Base-by-base conservation (phyloP, 768 basidiomycete genomes). In the Lepiota subincarnata region DNA sequence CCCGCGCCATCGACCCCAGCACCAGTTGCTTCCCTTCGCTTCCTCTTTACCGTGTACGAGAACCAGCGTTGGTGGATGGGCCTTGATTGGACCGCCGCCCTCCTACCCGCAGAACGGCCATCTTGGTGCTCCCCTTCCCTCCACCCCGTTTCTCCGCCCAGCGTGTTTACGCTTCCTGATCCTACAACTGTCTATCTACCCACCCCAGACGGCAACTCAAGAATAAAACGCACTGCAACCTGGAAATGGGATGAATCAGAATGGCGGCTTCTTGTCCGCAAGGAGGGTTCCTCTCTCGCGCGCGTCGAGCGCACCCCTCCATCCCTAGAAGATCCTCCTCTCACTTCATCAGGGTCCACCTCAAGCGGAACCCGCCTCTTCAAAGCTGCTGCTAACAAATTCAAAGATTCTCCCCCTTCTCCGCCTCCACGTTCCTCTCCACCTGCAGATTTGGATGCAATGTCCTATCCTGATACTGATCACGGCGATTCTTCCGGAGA, bases 51-150 rank as follows among this genome's bases (percentile, higher is more conserved):
- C n/a, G 70, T 95, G 10, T 86, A 91, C 64, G 93, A 97, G 68
- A 96, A 96, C 68, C 93, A 97, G 70, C 80, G 94, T 5, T 96
- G 94, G 94, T 98, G 94, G 94, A 83, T 98, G 82, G 93, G 89
- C 11, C 80, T 98, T 40, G 94, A 97, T 69, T 98, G 91, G 91
- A 96, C 94, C 1, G 88, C 90, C 2, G 92, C 93, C 0, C 79
- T 98, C 6, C 80, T 97, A 13, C 94, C 94, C 0, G 81, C 81
- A 14, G 94, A 98, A 63, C 84, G 93, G 4, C 92, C 94, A 0
- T 89, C 90, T 1, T 98, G 93, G 94, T 92, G 73, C 69, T 78
- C 78, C 18, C 71, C 70, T 24, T 66, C 70, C 51, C 82, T 78
- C 59, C 73, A 74, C 60, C 79, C 89, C 44, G 74, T 91, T 40